Conservation (phyloP, 805 yeast genomes). For the Monosporozyma solicola region DNA sequence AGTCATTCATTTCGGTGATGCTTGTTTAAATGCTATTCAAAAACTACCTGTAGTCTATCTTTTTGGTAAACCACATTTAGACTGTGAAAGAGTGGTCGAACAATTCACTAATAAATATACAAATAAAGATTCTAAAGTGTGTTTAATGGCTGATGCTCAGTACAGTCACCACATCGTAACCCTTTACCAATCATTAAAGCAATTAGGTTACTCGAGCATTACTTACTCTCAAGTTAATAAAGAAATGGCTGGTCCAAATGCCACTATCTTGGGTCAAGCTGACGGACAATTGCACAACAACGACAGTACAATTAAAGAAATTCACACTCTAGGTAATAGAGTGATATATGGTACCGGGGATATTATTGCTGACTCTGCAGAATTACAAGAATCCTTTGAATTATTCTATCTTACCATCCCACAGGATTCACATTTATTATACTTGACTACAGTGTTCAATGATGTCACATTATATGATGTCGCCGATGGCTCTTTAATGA, state of each 20-base stretch:
- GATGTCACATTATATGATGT: constrained; percentile 46
- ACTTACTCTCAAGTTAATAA: constrained; percentile 36
- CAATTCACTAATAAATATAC: constrained; percentile 37
- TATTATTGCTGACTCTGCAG: constrained; percentile 7
- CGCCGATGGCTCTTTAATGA: constrained; percentile 17
- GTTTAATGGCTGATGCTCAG: constrained; percentile 71
- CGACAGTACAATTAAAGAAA: constrained; percentile 6
- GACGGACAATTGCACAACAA: constrained; percentile 2
- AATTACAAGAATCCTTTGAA: constrained; percentile 37
- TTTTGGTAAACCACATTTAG: constrained; percentile 59
- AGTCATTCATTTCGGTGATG: constrained; percentile 90
- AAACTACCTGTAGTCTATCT: constrained; percentile 70
- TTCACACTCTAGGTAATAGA: constrained; percentile 29
- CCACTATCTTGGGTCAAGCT: constrained; percentile 36
- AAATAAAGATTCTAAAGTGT: constrained; percentile 36
- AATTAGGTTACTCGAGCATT: constrained; percentile 28
- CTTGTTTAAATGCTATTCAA: constrained; percentile 76
- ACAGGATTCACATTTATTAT: constrained; percentile 68
- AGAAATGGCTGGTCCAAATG: constrained; percentile 22
- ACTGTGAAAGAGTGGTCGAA: constrained; percentile 32
- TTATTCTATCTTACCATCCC: constrained; percentile 69
- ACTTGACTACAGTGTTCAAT: constrained; percentile 61
- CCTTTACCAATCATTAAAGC: constrained; percentile 31
- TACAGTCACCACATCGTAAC: constrained; percentile 39
- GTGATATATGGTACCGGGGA: constrained; percentile 17